Base-by-base conservation (phyloP, 192 early-diverging fungal species). In the Lobulomyces angularis region DNA sequence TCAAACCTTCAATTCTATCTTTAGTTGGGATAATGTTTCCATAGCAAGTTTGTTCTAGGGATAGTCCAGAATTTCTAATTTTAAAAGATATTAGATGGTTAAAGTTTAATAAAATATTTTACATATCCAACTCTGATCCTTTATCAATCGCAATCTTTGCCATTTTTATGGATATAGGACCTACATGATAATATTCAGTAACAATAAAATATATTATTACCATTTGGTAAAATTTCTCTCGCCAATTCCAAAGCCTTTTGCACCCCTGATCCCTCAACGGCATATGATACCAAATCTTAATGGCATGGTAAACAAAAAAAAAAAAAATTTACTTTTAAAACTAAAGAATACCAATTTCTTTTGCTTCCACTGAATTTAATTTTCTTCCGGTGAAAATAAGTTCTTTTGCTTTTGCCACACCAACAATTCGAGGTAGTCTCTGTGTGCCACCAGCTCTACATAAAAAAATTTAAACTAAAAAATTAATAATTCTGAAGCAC, bases 21-120 rank as follows among this genome's bases (percentile, higher is more conserved):
- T 90, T 73, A 1, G 93, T 90, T 0, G 85, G 89, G 51, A 97
- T 88, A 9, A 95, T 80, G 48, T 90, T 83, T 0, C 82, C 89
- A 46, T 97, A 97, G 59, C 86, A 97, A 23, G 80, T 64, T 65
- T 97, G 83, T 66, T 97, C 93, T 33, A 91, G 65, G 24, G 84
- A 82, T 46, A 97, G 62, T 1, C 89, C 93, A 20, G 83, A 77
- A 31, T 77, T 64, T 20, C 82, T 84, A 45, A 27, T 8, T 18
- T 25, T 32, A 1, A 30, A 19, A 30, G 30, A 24, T 39, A 23
- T 12, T 39, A 19, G 12, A 39, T 39, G 12, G 30, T 39, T 11
- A 39, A 19, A 12, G 11, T 34, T 8, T 7, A 19, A 1, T 27
- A 45, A 16, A 18, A 37, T 31, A 5, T 50, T 62, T 56, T 65